Evolutionary conservation across 2,329 filamentous ascomycete species (phyloP), one percentile per base, ranked within the genome.

Genomic region (Xylariaceae sp.): DNA sequence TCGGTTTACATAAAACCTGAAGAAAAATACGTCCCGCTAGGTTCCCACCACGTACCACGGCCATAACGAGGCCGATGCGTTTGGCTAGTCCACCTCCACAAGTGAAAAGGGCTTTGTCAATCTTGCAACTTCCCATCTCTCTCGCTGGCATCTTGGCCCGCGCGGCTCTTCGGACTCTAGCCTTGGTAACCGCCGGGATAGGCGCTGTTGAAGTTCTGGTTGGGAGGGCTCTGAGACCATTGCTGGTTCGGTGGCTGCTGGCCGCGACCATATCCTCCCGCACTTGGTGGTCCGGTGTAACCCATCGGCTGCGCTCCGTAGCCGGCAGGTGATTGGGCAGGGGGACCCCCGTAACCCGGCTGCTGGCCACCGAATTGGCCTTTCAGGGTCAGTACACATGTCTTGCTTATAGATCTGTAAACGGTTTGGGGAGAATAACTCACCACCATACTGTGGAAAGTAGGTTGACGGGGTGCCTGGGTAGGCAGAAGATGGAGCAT

Each of bases 371-470:
- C 79, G 59, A 75, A 82, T 61, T 77, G 76, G 45, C 67, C 74
- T 73, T 49, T 44, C 48, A 6, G 40, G 55, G 59, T 67, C 53
- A 67, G 63, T 54, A 57, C n/a, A n/a, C n/a, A n/a, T n/a, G n/a
- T n/a, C n/a, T n/a, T n/a, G n/a, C n/a, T n/a, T n/a, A n/a, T n/a
- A n/a, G n/a, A n/a, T n/a, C n/a, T n/a, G n/a, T n/a, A n/a, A n/a
- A n/a, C n/a, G n/a, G n/a, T n/a, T n/a, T n/a, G n/a, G n/a, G n/a
- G n/a, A n/a, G n/a, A n/a, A n/a, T n/a, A 22, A 83, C 76, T 69
- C 80, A 79, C 88, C 88, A 64, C 86, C 85, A 65, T 97, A 97
- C 71, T 97, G 93, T 56, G 92, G 90, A 68, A 96, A 97, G 74
- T 89, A 96, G 27, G 78, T 75, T 47, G 82, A 84, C 36, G 88